Evolutionary conservation across 768 basidiomycete genomes (phyloP), one percentile per base, ranked within the genome.

Genomic region (Agrocybe pediades): DNA sequence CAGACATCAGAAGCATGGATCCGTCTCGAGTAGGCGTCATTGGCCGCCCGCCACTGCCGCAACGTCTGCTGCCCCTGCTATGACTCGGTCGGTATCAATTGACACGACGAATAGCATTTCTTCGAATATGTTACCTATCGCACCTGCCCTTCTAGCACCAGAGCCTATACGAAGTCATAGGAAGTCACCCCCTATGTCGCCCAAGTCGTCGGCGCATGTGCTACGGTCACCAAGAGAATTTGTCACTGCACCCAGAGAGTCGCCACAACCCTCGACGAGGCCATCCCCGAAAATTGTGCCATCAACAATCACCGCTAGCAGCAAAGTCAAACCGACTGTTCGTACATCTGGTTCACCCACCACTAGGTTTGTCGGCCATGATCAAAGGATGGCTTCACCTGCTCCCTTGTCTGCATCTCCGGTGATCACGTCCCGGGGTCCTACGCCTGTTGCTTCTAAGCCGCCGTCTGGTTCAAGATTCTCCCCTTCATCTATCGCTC

Each of bases 11-110:
- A 67, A 61, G 56, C 61, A 56, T 39, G 45, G 49, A 2, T 60
- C 61, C n/a, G 47, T 55, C 39, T 49, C 56, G 29, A 56, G 44
- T 33, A 67, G 56, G 48, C 55, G 67, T 45, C 66, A 71, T 30
- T 72, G 67, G 69, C 53, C 66, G 15, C 67, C 71, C 13, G 47
- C 67, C n/a, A 61, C 56, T 20, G n/a, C n/a, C n/a, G 61, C 60
- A 24, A 58, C 64, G 16, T 59, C 57, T 48, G 51, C 62, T 0
- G 53, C 62, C 9, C 59, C 68, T 1, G 60, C 67, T 30, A 49
- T 65, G 20, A 64, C 62, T 13, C 33, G 33, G 33, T 36, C 33
- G 33, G 33, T 36, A 36, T 57, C 63, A 8, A 66, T 54, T n/a
- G 71, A 68, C 39, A 55, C 63, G 9, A 58, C 64, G 23, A 55